Evolutionary conservation across 2,329 filamentous ascomycete genomes (phyloP).

Genomic region (Talaromyces sp.): DNA sequence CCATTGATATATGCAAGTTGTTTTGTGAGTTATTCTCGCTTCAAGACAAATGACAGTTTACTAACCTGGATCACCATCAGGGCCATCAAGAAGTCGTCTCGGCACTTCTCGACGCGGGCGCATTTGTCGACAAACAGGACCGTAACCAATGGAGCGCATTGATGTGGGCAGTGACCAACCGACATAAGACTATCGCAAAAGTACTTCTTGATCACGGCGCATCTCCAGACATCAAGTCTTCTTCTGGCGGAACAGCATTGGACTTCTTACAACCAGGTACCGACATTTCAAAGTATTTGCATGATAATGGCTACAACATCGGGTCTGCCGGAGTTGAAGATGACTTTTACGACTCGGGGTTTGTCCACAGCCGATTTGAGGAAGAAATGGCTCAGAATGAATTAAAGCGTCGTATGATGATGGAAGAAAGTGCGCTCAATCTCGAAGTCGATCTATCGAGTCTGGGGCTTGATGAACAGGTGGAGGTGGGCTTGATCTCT

Average conservation of each 20-base stretch:
- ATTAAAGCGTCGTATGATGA: conserved; percentile 85
- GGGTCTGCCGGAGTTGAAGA: conserved; percentile 47
- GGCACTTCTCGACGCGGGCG: conserved; percentile 76
- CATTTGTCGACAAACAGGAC: conserved; percentile 86
- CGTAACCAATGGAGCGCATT: conserved; percentile 95
- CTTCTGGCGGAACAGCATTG: conserved; percentile 85
- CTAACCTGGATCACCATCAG: conserved; percentile 35
- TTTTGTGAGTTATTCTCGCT: conserved; percentile 58
- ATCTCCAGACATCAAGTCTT: conserved; percentile 92
- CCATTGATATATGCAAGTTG: conserved; percentile 96
- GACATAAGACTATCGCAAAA: conserved; percentile 94
- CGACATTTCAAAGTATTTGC: conserved; percentile 92
- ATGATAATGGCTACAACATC: conserved; percentile 80
- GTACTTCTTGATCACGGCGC: conserved; percentile 86
- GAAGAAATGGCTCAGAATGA: conserved; percentile 97
- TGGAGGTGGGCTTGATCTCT: conserved; percentile 58
- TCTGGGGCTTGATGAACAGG: conserved; percentile 89
- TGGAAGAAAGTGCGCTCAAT: conserved; percentile 98
- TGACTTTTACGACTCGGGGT: conserved; percentile 90
- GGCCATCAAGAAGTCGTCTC: conserved; percentile 86
- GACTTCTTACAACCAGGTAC: conserved; percentile 94
- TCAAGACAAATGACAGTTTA: background rate
- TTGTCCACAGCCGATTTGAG: conserved; percentile 89
- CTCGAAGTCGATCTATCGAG: conserved; percentile 94
- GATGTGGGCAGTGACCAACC: conserved; percentile 99